Conservation (phyloP, 2,329 filamentous ascomycete species). For the Aspergillus tamarii region DNA sequence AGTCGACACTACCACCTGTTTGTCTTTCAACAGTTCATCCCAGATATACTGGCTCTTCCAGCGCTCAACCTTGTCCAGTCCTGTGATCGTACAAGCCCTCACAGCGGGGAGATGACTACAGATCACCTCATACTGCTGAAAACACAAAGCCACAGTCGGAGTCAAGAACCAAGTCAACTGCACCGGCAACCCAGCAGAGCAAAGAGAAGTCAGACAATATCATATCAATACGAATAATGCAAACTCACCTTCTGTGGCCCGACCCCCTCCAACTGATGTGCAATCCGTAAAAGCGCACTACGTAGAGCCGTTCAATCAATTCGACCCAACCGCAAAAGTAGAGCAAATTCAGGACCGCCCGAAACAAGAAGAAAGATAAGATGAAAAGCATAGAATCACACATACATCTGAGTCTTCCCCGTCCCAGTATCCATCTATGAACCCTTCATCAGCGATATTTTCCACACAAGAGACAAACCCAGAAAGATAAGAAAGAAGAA, state of each 20-base stretch:
- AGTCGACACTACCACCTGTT: constrained; percentile 76
- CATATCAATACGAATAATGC: neutral
- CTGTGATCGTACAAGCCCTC: constrained; percentile 65
- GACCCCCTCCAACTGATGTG: constrained; percentile 62
- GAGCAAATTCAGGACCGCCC: neutral
- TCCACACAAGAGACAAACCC: neutral
- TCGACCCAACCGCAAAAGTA: neutral
- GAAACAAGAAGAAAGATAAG: neutral
- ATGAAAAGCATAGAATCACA: constrained; percentile 9
- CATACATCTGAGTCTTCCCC: constrained; percentile 77
- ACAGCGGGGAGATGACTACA: constrained; percentile 60
- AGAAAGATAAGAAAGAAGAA: neutral
- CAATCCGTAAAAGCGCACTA: constrained; percentile 70
- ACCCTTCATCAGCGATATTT: constrained; percentile 5
- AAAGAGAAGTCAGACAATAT: neutral
- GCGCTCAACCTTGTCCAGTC: constrained; percentile 69
- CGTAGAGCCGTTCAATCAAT: neutral
- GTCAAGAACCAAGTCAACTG: constrained; percentile 71
- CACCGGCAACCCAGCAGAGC: too few relatives aligned
- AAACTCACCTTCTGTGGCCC: constrained; percentile 57
- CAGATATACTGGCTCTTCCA: constrained; percentile 72
- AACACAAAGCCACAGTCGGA: constrained; percentile 68
- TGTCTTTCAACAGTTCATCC: constrained; percentile 66
- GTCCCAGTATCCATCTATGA: constrained; percentile 76
- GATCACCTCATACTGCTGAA: constrained; percentile 68